Conservation (phyloP, 495 filamentous ascomycete genomes). For the Chlorociboria aeruginascens region DNA sequence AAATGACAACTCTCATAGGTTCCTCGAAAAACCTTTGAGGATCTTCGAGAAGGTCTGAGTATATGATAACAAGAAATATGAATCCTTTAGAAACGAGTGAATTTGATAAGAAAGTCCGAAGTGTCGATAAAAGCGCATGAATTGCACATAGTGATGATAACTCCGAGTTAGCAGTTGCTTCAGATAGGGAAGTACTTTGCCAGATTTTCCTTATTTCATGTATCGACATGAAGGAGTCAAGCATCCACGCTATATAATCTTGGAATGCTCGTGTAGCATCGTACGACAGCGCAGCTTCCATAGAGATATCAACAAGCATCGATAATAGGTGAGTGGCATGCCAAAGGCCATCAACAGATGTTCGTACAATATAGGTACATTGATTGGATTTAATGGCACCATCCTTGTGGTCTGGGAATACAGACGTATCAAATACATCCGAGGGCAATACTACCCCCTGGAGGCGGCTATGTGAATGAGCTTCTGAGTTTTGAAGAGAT, state of each 20-base stretch:
- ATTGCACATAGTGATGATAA: constrained; percentile 2
- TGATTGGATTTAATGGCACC: not conserved
- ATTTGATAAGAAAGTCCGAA: constrained; percentile 3
- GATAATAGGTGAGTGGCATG: constrained; percentile 24
- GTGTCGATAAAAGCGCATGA: constrained; percentile 7
- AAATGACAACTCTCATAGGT: constrained; percentile 1
- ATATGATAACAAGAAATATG: constrained; percentile 7
- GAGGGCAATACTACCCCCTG: constrained; percentile 1
- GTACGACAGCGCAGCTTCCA: constrained; percentile 6
- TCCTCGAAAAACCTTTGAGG: not conserved
- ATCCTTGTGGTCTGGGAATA: not conserved
- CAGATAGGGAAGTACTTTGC: constrained; percentile 1
- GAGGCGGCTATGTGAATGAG: constrained; percentile 1
- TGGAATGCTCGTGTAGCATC: constrained; percentile 17
- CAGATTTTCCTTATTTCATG: constrained; percentile 13
- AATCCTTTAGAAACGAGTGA: constrained; percentile 13
- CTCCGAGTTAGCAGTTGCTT: not conserved
- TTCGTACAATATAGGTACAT: constrained; percentile 6
- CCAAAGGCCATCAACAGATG: constrained; percentile 1
- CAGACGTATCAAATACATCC: not conserved
- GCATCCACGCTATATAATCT: constrained; percentile 19
- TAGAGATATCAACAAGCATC: constrained; percentile 22
- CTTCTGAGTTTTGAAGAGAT: constrained; percentile 9
- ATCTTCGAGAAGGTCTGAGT: constrained; percentile 4
- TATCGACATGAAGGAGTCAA: constrained; percentile 13